A percentile compares a stretch with the other conserved stretches of the same genome.
Evolutionary conservation across 768 basidiomycete species (phyloP).

Genomic region (Suillus americanus): DNA sequence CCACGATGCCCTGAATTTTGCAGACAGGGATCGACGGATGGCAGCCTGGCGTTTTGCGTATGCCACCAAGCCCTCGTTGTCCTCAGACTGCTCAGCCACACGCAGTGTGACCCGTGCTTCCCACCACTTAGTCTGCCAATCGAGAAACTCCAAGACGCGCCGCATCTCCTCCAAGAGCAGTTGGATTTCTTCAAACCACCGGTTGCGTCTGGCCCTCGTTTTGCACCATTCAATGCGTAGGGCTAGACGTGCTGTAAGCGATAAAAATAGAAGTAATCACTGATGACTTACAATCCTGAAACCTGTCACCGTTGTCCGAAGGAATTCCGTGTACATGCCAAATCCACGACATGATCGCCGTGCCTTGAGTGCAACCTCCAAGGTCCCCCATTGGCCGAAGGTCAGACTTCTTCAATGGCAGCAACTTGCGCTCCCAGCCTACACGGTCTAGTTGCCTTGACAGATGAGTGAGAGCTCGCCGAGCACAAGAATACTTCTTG

Average conservation of each 20-base stretch:
- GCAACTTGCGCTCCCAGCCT: not conserved
- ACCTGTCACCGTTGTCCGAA: not conserved
- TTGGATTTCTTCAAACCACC: slow-evolving; percentile 17
- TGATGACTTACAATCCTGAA: not conserved
- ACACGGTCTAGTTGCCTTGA: not conserved
- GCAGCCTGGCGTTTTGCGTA: slow-evolving; percentile 9
- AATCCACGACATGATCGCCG: not conserved
- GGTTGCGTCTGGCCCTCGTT: slow-evolving; percentile 9
- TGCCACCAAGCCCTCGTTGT: slow-evolving; percentile 4
- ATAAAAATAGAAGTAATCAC: not conserved
- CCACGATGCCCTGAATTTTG: not conserved
- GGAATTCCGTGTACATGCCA: not conserved
- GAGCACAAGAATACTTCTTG: not conserved
- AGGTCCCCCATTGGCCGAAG: not conserved
- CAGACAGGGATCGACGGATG: not conserved
- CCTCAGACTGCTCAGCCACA: not conserved
- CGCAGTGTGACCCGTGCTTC: not conserved
- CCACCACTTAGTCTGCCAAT: slow-evolving; percentile 15
- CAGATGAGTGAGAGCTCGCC: not conserved
- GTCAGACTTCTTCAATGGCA: not conserved
- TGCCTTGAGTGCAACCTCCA: not conserved
- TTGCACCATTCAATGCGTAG: slow-evolving; percentile 12
- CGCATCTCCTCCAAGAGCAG: slow-evolving; percentile 21
- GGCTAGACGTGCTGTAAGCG: not conserved
- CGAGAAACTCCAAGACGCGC: slow-evolving; percentile 10